A percentile compares a stretch with the other conserved stretches of the same genome.
These are phyloP conservation scores for Cytospora chrysosperma DNA, from an alignment of 2,329 filamentous ascomycete genomes.

Conservation along the genomic window DNA sequence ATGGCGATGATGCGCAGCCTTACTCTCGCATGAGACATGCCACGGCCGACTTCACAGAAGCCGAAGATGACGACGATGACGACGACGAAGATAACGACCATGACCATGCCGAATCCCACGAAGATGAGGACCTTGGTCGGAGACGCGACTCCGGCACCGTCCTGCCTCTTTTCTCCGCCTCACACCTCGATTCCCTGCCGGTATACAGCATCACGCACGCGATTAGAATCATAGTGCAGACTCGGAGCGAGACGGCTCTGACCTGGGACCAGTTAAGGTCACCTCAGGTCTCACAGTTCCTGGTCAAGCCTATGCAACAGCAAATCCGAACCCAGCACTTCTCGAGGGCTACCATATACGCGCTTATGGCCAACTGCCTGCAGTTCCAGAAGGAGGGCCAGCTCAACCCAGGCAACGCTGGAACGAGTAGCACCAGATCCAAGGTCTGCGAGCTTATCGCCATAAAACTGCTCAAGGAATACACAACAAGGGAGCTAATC, in stretches of 20 bases:
- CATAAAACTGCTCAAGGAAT: constrained; percentile 87
- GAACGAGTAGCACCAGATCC: constrained; percentile 78
- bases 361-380: constrained; percentile 87
- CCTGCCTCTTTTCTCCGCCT: constrained; percentile 77
- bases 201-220: constrained; percentile 89
- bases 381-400: constrained; percentile 90
- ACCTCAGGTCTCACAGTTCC: constrained; percentile 93
- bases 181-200: constrained; percentile 78
- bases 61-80: constrained; percentile 50
- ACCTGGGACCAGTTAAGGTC: constrained; percentile 94
- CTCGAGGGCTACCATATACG: constrained; percentile 82
- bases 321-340: constrained; percentile 82
- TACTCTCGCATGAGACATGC: constrained; percentile 50
- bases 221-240: constrained; percentile 79
- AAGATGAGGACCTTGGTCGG: constrained; percentile 33
- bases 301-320: constrained; percentile 92
- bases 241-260: constrained; percentile 86
- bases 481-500: constrained; percentile 83
- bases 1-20: constrained; percentile 28
- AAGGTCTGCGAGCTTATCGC: constrained; percentile 88
- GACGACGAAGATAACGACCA: constrained; percentile 42
- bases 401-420: constrained; percentile 77
- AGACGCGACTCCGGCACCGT: constrained; percentile 35
- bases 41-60: constrained; percentile 65
- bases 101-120: constrained; percentile 36